A percentile compares a stretch with the other conserved stretches of the same genome.
phyloP scores from a whole-genome alignment of 495 filamentous ascomycete genomes.

The Paragyromitra xinjiangensis region DNA sequence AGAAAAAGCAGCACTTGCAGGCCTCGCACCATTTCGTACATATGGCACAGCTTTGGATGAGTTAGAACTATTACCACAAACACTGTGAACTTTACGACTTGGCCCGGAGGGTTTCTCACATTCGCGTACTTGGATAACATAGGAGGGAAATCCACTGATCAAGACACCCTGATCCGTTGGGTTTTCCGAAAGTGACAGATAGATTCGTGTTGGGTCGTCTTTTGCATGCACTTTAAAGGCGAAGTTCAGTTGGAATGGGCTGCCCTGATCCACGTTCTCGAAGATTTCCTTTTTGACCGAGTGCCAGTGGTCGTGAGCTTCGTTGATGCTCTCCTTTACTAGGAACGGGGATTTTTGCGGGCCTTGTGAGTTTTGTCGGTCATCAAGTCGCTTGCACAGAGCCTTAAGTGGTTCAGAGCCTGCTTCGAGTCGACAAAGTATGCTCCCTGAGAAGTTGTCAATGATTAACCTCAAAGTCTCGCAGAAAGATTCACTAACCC shows the following conservation, averaged over 20 bases:
- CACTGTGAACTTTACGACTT: not conserved
- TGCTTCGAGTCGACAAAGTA: conserved; percentile 25
- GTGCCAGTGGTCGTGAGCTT: not conserved
- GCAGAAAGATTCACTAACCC: not conserved
- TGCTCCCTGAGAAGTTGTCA: not conserved
- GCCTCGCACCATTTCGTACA: not conserved
- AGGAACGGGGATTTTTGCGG: not conserved
- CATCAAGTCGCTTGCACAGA: conserved; percentile 18
- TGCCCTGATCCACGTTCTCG: not conserved
- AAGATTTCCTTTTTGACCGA: not conserved
- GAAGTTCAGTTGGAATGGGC: conserved; percentile 1
- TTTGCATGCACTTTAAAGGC: not conserved
- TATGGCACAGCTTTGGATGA: conserved; percentile 1
- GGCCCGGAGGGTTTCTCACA: conserved; percentile 3
- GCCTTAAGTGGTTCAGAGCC: conserved; percentile 21
- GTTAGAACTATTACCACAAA: not conserved
- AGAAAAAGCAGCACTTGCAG: not conserved
- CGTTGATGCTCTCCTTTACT: not conserved
- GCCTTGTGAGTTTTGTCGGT: not conserved
- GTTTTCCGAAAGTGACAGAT: conserved; percentile 10
- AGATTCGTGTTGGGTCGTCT: conserved; percentile 13
- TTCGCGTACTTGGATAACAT: conserved; percentile 12
- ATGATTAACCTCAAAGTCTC: not conserved
- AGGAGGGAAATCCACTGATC: conserved; percentile 17
- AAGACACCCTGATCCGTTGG: not conserved